phyloP scores from a whole-genome alignment of 2,329 filamentous ascomycete species.

The Colletotrichum nymphaeae region DNA sequence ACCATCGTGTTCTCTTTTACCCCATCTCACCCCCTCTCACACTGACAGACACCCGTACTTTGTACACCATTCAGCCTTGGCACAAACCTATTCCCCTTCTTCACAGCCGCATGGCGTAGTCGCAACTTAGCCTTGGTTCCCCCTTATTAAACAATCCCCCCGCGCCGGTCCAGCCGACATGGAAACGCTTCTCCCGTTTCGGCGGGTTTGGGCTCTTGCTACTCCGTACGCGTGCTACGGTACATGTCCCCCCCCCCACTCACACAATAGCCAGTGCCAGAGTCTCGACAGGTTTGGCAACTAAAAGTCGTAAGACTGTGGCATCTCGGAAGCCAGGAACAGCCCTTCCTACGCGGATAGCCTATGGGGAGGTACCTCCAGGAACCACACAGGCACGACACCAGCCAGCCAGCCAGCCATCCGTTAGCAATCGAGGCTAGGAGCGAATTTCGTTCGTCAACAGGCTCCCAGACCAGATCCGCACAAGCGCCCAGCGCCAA shows the following conservation, averaged over 20 bases:
- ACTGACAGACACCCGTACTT: background rate
- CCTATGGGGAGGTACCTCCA: background rate
- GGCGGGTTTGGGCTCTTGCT: background rate
- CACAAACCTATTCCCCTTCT: background rate
- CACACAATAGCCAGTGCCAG: background rate
- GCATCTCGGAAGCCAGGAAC: background rate
- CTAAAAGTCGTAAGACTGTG: background rate
- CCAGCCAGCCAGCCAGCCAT: background rate
- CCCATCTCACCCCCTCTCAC: background rate
- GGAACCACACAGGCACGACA: background rate
- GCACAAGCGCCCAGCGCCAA: background rate
- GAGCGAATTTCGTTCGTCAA: background rate
- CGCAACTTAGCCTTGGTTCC: background rate
- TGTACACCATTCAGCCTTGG: background rate
- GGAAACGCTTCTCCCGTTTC: background rate
- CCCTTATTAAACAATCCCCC: background rate
- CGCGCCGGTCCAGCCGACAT: conserved; percentile 2
- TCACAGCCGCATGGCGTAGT: conserved; percentile 5
- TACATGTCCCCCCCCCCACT: background rate
- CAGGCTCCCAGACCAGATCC: background rate
- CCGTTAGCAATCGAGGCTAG: background rate
- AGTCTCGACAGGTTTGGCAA: background rate
- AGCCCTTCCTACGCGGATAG: background rate
- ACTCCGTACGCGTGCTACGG: no score
- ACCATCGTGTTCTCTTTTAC: conserved; percentile 4